Conservation (phyloP, 2,329 filamentous ascomycete genomes). For the Aspergillus intermedius region DNA sequence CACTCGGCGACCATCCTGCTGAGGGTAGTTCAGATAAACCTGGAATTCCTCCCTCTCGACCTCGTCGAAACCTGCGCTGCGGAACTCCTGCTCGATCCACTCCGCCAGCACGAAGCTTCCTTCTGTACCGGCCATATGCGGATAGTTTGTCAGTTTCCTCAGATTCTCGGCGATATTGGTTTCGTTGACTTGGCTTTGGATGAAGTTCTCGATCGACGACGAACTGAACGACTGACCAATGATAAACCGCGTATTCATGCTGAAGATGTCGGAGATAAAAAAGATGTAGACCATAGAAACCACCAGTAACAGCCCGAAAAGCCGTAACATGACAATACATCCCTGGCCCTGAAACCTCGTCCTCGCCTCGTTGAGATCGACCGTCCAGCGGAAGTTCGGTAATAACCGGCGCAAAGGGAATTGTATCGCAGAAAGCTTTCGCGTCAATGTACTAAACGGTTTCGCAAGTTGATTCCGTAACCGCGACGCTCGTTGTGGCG, state of each 20-base stretch:
- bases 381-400: conserved; percentile 34
- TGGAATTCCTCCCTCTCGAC: conserved; percentile 71
- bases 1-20: conserved; percentile 66
- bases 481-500: conserved; percentile 28
- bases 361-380: conserved; percentile 31
- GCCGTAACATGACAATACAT: conserved; percentile 63
- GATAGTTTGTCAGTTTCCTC: conserved; percentile 70
- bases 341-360: conserved; percentile 42
- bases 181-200: conserved; percentile 66
- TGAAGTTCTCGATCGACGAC: conserved; percentile 69
- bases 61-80: conserved; percentile 64
- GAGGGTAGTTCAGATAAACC: conserved; percentile 91
- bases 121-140: conserved; percentile 90
- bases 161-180: conserved; percentile 65
- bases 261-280: conserved; percentile 79
- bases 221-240: conserved; percentile 71
- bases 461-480: conserved; percentile 50
- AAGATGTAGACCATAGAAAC: conserved; percentile 73
- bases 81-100: conserved; percentile 75
- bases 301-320: conserved; percentile 69
- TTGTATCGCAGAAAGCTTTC: conserved; percentile 52
- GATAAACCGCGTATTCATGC: conserved; percentile 56
- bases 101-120: conserved; percentile 81
- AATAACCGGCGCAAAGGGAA: conserved; percentile 45
- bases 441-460: conserved; percentile 49